Base-by-base conservation (phyloP, 2,329 filamentous ascomycete species). In the Neophaeococcomyces mojaviensis region DNA sequence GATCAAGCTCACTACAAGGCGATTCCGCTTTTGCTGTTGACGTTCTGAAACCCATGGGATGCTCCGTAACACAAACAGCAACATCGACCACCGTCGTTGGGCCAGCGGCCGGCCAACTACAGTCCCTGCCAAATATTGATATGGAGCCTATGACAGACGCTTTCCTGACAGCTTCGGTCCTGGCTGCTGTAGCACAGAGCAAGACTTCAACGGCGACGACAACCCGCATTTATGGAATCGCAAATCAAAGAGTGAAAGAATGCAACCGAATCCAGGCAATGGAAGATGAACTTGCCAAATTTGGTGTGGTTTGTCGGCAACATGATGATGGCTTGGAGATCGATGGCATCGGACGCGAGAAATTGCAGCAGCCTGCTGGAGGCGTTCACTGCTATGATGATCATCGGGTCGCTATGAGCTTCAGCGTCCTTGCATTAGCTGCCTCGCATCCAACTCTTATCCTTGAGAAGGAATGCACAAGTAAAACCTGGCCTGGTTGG, bases 101-200 rank as follows among this genome's bases (percentile, higher is more conserved):
- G 1, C 92, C 92, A n/a, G 67, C 77, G 2, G 66, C 74, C 46
- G 90, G 92, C 9, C 68, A 76, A 13, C 70, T 98, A 32, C 81
- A 81, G 56, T 83, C 86, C 1, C 70, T 98, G 10, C 70, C 81
- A 15, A 84, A 90, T 49, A 81, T 98, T 22, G 89, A 98, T 60
- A 98, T 98, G 92, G 92, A 97, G 64, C 86, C 90, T 1, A 98
- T 98, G 92, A 98, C 92, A 0, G 92, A 98, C 66, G 92, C 92
- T 39, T 98, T 98, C 73, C 74, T 98, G 43, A 96, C 89, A 3
- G 92, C 92, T 15, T 94, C 88, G 1, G 88, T 95, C 3, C 76
- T 98, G 38, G 92, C 88, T 20, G 92, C 92, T 30, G 87, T 95
- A 35, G 88, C 90, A 8, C 80, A 77, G 12, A 87, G 86, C 2